Evolutionary conservation across 2,329 filamentous ascomycete genomes (phyloP).

Genomic region (Microdochium nivale): DNA sequence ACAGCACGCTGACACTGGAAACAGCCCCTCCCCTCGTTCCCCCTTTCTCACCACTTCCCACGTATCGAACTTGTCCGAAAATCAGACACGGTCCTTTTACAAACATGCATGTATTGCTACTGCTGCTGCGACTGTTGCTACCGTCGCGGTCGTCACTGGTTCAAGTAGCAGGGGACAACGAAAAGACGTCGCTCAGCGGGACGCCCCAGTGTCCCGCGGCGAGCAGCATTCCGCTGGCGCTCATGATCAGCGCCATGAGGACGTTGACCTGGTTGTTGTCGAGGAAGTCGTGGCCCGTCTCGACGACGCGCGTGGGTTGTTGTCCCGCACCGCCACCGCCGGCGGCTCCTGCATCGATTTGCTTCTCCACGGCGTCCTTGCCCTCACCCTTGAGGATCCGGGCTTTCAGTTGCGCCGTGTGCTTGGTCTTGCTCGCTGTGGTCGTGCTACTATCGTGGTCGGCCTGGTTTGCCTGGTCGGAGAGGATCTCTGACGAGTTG

Average conservation of each 20-base stretch:
- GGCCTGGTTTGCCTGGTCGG: slow-evolving; percentile 5
- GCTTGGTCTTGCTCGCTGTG: slow-evolving; percentile 18
- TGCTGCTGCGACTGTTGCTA: no score
- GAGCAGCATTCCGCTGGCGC: slow-evolving; percentile 63
- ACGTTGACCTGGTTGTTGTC: slow-evolving; percentile 97
- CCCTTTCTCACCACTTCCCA: no score
- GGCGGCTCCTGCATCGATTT: no score
- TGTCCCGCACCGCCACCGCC: slow-evolving; percentile 33
- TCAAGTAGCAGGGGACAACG: background rate
- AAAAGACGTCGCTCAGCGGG: slow-evolving; percentile 25
- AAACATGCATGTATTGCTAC: no score
- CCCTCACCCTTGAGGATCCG: slow-evolving; percentile 33
- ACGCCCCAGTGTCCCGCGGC: slow-evolving; percentile 54
- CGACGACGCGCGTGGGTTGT: slow-evolving; percentile 53
- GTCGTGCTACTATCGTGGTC: slow-evolving; percentile 13
- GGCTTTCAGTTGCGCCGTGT: slow-evolving; percentile 29
- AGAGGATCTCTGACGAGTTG: background rate
- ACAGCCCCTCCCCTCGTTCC: no score
- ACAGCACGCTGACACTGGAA: no score
- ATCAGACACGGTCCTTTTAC: no score
- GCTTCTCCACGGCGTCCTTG: slow-evolving; percentile 28
- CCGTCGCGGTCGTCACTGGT: no score
- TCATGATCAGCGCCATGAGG: slow-evolving; percentile 79
- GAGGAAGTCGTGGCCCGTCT: slow-evolving; percentile 64
- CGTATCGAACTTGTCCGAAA: no score